These are phyloP conservation scores for Coemansia sp. DNA, from an alignment of 192 early-diverging fungal genomes.

Conservation along the genomic window DNA sequence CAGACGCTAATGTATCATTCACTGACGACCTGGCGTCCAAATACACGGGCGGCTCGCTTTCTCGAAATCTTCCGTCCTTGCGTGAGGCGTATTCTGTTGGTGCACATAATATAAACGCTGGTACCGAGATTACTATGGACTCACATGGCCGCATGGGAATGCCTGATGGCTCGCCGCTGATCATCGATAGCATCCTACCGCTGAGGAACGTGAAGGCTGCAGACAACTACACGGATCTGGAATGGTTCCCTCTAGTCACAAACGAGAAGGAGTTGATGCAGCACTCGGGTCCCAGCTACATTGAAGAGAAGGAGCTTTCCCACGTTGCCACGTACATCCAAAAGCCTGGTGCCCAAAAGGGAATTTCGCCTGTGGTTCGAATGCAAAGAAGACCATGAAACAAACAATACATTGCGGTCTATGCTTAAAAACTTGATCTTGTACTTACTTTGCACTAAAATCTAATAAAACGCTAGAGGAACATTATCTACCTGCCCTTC, in stretches of 20 bases:
- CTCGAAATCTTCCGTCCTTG: conserved; percentile 26
- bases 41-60: conserved; percentile 36
- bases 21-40: conserved; percentile 47
- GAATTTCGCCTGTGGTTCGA: conserved; percentile 7
- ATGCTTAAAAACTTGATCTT: too few relatives aligned
- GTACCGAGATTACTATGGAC: conserved; percentile 46
- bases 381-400: conserved; percentile 11
- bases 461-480: too few relatives aligned
- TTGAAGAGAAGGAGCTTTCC: conserved; percentile 43
- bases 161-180: conserved; percentile 45
- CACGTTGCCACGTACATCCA: conserved; percentile 37
- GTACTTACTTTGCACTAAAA: too few relatives aligned
- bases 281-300: conserved; percentile 39
- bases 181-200: conserved; percentile 36
- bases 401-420: neutral
- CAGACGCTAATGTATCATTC: conserved; percentile 20
- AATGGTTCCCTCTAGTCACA: conserved; percentile 48
- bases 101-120: conserved; percentile 15
- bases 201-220: conserved; percentile 37
- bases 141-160: conserved; percentile 41
- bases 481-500: neutral
- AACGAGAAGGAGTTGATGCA: conserved; percentile 30
- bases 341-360: conserved; percentile 27
- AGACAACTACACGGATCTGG: conserved; percentile 48
- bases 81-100: conserved; percentile 15